Percentiles rank a stretch among this genome's conserved stretches.
Evolutionary conservation across 441 rosid genomes (phyloP).

Genomic region (Hura crepitans): DNA sequence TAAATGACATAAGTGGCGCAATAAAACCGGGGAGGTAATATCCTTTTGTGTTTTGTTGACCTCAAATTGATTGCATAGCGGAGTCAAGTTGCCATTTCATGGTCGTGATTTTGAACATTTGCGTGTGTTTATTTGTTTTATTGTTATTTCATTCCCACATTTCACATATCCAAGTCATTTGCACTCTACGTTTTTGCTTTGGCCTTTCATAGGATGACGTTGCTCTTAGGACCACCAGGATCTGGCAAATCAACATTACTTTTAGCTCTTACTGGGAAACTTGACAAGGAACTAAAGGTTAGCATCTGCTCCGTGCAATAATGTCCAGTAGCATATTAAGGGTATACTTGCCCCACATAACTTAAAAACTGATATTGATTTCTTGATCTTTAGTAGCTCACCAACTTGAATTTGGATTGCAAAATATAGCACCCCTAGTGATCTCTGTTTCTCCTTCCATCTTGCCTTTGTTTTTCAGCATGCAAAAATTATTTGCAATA

Average conservation of each 20-base stretch:
- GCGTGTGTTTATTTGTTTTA: neutral
- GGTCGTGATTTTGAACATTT: neutral
- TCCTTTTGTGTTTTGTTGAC: neutral
- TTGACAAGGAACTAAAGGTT: conserved; percentile 55
- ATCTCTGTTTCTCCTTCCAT: neutral
- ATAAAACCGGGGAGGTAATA: conserved; percentile 74
- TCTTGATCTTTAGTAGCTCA: neutral
- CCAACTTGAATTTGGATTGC: neutral
- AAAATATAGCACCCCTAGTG: neutral
- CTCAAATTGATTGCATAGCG: neutral
- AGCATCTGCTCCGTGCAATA: conserved; percentile 25
- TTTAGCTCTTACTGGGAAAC: conserved; percentile 80
- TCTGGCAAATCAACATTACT: conserved; percentile 90
- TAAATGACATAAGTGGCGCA: conserved; percentile 59
- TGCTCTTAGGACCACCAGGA: conserved; percentile 92
- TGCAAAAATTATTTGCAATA: neutral
- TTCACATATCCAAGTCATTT: no score
- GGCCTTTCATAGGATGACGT: conserved; percentile 59
- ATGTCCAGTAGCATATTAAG: conserved; percentile 22
- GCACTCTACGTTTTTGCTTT: conserved; percentile 10
- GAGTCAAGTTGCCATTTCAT: no score
- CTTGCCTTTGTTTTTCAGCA: neutral
- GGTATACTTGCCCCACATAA: no score
- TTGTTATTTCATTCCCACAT: neutral
- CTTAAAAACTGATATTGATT: no score